Evolutionary conservation across 495 filamentous ascomycete genomes (phyloP), one percentile per base, ranked within the genome.

Genomic region (Podospora australis): DNA sequence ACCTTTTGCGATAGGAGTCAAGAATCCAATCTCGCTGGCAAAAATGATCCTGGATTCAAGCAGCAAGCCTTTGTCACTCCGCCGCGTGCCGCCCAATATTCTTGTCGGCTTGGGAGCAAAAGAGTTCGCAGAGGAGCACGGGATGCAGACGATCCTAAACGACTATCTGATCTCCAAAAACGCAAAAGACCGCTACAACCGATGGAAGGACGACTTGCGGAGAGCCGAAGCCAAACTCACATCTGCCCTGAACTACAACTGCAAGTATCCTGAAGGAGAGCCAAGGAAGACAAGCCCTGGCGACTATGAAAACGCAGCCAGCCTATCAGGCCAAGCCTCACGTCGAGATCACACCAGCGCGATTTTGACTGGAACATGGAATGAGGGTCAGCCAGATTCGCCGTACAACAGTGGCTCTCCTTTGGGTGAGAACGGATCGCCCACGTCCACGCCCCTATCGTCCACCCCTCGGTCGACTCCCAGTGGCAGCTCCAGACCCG

Each of bases 61-160:
- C 22, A 81, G 75, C 35, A 73, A 77, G 47, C 78, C 82, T 3
- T 69, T 96, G 17, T 86, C 87, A 6, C 76, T 96, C 44, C 80
- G 83, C 41, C 83, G 94, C 24, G 88, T 98, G 8, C 90, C 94
- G 14, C 94, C 92, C 4, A 96, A 97, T 55, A 78, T 97, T 25
- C 77, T 98, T 2, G 86, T 90, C 14, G 89, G 87, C 26, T 67
- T 83, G 46, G 92, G 92, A 9, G 92, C 92, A 7, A 82, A 75
- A 16, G 80, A 85, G 19, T 98, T 94, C 63, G 92, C 92, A 6
- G 82, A 78, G 44, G 80, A 90, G 39, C 74, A 87, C 42, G 81
- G 85, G 2, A 76, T 97, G 51, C 60, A 77, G 1, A 65, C 87
- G 5, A 66, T 92, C 19, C 76, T 78, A 13, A 78, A 84, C 56